Conservation (phyloP, 2,329 filamentous ascomycete genomes). For the Penicillium sp. region DNA sequence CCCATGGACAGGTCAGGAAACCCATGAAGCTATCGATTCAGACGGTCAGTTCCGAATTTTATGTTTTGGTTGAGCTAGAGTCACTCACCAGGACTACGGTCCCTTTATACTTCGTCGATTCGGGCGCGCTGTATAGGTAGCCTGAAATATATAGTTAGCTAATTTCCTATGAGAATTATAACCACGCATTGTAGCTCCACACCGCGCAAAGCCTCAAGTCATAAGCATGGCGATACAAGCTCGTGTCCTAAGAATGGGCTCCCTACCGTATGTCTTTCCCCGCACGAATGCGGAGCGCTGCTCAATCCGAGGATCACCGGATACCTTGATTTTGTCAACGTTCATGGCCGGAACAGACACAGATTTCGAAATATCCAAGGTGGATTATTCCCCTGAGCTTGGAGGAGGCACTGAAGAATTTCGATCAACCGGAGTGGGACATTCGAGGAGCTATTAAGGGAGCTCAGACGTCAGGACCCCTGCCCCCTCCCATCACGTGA, state of each 20-base stretch:
- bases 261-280: slow-evolving; percentile 70
- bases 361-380: background rate
- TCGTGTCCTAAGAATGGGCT: background rate
- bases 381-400: background rate
- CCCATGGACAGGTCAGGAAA: slow-evolving; percentile 83
- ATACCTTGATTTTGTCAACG: slow-evolving; percentile 65
- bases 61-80: background rate
- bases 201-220: background rate
- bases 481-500: slow-evolving; percentile 28
- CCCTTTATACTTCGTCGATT: slow-evolving; percentile 48
- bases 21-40: slow-evolving; percentile 65
- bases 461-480: slow-evolving; percentile 17
- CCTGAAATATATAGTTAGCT: slow-evolving; percentile 37
- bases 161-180: background rate
- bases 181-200: background rate
- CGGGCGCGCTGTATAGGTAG: slow-evolving; percentile 59
- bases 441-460: background rate
- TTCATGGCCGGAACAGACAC: slow-evolving; percentile 45
- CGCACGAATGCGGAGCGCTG: slow-evolving; percentile 68
- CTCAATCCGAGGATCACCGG: slow-evolving; percentile 69
- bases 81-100: slow-evolving; percentile 59
- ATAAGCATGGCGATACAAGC: background rate
- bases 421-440: background rate
- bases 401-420: background rate
- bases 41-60: background rate